Conservation (phyloP, 805 yeast species). For the Saccharomycopsis olivae region DNA sequence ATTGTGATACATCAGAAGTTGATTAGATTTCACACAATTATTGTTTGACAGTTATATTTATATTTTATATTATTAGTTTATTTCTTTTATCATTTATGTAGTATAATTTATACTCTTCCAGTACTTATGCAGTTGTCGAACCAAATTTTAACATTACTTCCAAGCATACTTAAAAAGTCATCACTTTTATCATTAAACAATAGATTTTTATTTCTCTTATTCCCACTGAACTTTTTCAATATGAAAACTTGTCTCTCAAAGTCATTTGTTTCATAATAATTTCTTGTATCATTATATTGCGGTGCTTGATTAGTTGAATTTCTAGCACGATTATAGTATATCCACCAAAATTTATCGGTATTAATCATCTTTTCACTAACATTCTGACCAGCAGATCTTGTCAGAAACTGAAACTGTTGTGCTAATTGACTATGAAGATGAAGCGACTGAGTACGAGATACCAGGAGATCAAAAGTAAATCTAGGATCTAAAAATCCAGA, state of each 20-base stretch:
- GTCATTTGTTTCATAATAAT: neutral
- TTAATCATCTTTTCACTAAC: constrained; percentile 12
- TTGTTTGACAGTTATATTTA: no score
- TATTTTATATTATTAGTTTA: no score
- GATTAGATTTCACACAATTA: no score
- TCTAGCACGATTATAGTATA: constrained; percentile 5
- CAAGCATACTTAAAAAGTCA: constrained; percentile 17
- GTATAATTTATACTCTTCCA: constrained; percentile 8
- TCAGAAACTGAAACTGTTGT: constrained; percentile 3
- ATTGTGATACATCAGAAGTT: no score
- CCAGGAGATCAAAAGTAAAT: constrained; percentile 14
- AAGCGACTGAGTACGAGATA: constrained; percentile 12
- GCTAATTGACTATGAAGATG: constrained; percentile 13
- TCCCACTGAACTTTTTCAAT: constrained; percentile 12
- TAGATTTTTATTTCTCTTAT: constrained; percentile 6
- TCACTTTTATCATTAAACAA: constrained; percentile 14
- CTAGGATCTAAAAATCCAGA: constrained; percentile 17
- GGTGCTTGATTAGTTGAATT: neutral
- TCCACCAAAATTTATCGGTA: constrained; percentile 19
- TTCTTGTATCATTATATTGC: neutral
- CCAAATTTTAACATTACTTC: constrained; percentile 15
- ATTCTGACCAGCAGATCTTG: neutral
- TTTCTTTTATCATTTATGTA: no score
- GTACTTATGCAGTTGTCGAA: constrained; percentile 11
- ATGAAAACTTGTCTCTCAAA: constrained; percentile 11